Percentiles rank a stretch among this genome's conserved stretches.
Conservation (phyloP, 306 rosid genomes). For the Cucumis cinereus region DNA sequence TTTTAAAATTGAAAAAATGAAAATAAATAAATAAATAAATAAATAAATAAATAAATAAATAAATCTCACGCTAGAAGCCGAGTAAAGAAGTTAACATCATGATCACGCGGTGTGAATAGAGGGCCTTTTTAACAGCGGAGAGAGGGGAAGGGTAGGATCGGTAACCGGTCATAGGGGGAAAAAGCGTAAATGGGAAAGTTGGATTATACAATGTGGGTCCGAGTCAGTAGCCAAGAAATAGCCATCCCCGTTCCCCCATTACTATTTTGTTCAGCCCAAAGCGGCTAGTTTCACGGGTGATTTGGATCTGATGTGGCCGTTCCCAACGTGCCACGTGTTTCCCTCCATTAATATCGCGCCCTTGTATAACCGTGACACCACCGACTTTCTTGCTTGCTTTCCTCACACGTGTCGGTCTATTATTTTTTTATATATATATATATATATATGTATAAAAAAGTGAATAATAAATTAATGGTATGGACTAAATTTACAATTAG, state of each 20-base stretch:
- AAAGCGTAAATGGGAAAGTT: background rate
- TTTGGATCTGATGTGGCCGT: slow-evolving; percentile 22
- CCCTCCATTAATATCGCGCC: background rate
- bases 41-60: background rate
- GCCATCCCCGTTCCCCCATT: too few relatives aligned
- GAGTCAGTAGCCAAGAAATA: slow-evolving; percentile 7
- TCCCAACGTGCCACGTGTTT: slow-evolving; percentile 20
- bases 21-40: background rate
- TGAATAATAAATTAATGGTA: too few relatives aligned
- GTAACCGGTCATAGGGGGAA: slow-evolving; percentile 11
- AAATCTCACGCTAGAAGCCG: background rate
- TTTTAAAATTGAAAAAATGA: too few relatives aligned
- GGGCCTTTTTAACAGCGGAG: background rate
- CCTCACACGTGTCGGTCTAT: slow-evolving; percentile 26
- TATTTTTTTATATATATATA: too few relatives aligned
- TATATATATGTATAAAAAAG: too few relatives aligned
- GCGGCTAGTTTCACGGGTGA: slow-evolving; percentile 33
- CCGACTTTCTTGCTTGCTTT: slow-evolving; percentile 10
- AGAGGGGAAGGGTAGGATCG: background rate
- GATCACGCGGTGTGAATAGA: background rate
- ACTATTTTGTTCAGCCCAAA: slow-evolving; percentile 5
- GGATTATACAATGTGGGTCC: background rate
- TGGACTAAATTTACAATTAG: too few relatives aligned
- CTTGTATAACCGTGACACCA: slow-evolving; percentile 25
- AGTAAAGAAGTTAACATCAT: background rate